These are phyloP conservation scores for Centrapalus pauciflorus DNA, from an alignment of 129 eudicot species.

Conservation along the genomic window DNA sequence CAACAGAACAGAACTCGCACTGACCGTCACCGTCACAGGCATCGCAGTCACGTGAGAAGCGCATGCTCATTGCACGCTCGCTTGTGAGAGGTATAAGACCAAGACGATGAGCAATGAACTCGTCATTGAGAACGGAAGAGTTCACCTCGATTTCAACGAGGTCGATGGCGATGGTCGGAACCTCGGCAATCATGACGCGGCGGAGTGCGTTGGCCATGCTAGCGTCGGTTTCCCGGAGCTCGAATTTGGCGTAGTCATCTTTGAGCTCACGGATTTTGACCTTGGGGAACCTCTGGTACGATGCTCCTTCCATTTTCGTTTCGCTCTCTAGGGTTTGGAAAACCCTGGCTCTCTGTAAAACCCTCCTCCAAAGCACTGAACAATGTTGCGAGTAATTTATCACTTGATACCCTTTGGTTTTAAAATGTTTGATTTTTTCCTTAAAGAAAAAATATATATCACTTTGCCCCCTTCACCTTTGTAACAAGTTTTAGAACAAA, in stretches of 20 bases:
- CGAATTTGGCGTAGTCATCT: constrained; percentile 78
- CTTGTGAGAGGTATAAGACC: constrained; percentile 86
- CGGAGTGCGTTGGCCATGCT: constrained; percentile 96
- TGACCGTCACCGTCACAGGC: constrained; percentile 98
- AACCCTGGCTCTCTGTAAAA: constrained; percentile 7
- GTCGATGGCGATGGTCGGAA: constrained; percentile 91
- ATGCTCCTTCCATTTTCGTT: constrained; percentile 54
- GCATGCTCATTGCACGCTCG: constrained; percentile 95
- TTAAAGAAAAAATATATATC: background rate
- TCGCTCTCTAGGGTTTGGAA: constrained; percentile 21
- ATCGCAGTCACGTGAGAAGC: constrained; percentile 96
- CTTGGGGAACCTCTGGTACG: constrained; percentile 84
- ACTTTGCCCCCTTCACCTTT: background rate
- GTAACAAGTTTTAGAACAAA: background rate
- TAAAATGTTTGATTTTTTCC: background rate
- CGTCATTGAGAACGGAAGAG: constrained; percentile 87
- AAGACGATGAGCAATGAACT: constrained; percentile 89
- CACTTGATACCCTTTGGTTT: background rate
- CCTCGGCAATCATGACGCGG: constrained; percentile 97
- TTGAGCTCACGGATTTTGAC: constrained; percentile 72
- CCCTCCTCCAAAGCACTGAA: background rate
- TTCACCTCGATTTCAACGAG: constrained; percentile 94
- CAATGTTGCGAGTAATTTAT: background rate
- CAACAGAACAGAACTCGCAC: constrained; percentile 97
- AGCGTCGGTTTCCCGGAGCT: constrained; percentile 84